Evolutionary conservation across 495 filamentous ascomycete genomes (phyloP).

Genomic region (Xylaria nigripes): DNA sequence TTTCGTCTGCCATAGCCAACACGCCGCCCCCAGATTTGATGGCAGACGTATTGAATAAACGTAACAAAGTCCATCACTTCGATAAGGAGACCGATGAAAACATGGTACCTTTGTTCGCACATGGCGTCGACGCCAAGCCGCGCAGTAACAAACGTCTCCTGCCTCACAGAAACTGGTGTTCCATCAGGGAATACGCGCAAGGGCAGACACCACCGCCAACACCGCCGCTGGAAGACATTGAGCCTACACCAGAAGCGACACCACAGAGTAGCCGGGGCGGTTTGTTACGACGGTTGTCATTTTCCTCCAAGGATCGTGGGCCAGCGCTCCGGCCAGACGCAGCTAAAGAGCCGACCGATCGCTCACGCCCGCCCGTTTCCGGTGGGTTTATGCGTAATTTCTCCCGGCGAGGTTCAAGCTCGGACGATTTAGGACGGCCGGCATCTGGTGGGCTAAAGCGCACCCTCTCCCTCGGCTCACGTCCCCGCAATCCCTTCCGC

Average conservation of each 20-base stretch:
- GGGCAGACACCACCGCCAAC: constrained; percentile 64
- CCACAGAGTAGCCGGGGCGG: constrained; percentile 22
- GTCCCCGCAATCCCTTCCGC: constrained; percentile 42
- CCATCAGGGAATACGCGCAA: constrained; percentile 73
- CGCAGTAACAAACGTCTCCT: constrained; percentile 90
- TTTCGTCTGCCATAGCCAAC: constrained; percentile 83
- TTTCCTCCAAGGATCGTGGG: constrained; percentile 20
- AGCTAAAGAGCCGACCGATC: constrained; percentile 16
- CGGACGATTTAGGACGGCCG: constrained; percentile 9
- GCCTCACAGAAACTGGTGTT: constrained; percentile 88
- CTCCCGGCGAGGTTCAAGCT: constrained; percentile 29
- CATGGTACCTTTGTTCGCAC: constrained; percentile 86
- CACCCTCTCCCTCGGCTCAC: constrained; percentile 53
- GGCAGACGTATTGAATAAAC: constrained; percentile 84
- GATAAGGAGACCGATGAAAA: constrained; percentile 82
- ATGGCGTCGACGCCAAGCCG: constrained; percentile 79
- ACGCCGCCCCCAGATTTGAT: constrained; percentile 81
- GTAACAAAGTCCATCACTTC: constrained; percentile 88
- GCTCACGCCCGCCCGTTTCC: constrained; percentile 27
- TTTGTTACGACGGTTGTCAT: constrained; percentile 34
- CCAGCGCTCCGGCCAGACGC: constrained; percentile 16
- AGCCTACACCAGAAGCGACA: constrained; percentile 24
- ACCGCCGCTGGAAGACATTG: constrained; percentile 39
- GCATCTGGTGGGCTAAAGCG: constrained; percentile 39
- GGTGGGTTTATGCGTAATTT: constrained; percentile 29